Conservation (phyloP, 164 flowering plant species). For the Tetracentron sinense region DNA sequence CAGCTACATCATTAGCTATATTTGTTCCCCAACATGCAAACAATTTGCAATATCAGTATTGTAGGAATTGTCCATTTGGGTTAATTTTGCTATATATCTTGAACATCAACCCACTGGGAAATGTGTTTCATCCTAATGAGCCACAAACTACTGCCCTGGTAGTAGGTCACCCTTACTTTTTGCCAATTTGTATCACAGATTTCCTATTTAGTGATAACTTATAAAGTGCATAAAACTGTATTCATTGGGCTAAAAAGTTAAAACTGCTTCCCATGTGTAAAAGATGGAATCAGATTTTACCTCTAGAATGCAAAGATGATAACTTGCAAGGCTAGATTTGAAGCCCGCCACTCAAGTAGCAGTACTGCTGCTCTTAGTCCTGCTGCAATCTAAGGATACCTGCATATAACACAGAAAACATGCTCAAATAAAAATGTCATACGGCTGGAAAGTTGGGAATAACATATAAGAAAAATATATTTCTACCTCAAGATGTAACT, state of each 20-base stretch:
- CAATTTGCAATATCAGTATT: no score
- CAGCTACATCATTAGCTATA: no score
- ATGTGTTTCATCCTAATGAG: no score
- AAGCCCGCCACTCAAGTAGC: slow-evolving; percentile 95
- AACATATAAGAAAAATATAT: neutral
- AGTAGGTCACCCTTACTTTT: no score
- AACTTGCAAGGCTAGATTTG: slow-evolving; percentile 94
- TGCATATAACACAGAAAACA: slow-evolving; percentile 19
- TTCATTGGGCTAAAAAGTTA: neutral
- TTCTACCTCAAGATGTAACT: slow-evolving; percentile 32
- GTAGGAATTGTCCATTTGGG: no score
- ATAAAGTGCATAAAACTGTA: no score
- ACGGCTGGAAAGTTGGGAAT: neutral
- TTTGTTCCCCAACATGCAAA: no score
- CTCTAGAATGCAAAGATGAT: slow-evolving; percentile 89
- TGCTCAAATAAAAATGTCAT: neutral
- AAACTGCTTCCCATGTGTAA: neutral
- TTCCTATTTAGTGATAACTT: no score
- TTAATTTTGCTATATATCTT: no score
- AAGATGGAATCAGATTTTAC: slow-evolving; percentile 28
- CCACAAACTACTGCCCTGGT: no score
- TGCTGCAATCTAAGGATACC: slow-evolving; percentile 93
- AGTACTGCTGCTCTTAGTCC: slow-evolving; percentile 89
- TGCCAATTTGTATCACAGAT: no score
- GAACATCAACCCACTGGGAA: no score